Evolutionary conservation across 148 eudicot species (phyloP).

Genomic region (Cornus florida): DNA sequence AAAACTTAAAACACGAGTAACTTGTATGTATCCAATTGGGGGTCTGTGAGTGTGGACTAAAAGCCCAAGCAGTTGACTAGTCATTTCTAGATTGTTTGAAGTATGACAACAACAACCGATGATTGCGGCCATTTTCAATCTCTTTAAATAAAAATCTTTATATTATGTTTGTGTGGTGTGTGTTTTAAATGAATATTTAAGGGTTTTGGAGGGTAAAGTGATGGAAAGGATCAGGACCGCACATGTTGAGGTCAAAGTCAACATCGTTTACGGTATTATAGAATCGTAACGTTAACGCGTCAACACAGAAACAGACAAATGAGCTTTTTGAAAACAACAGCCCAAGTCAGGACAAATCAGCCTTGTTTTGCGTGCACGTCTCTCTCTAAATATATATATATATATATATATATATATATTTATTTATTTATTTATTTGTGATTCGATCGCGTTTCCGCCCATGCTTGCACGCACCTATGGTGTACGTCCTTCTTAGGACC

Average conservation of each 20-base stretch:
- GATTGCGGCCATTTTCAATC: conserved; percentile 16
- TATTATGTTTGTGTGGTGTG: too few relatives aligned
- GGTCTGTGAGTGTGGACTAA: conserved; percentile 12
- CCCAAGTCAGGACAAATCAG: conserved; percentile 31
- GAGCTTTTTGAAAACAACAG: background rate
- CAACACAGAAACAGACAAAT: conserved; percentile 13
- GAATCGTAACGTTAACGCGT: conserved; percentile 15
- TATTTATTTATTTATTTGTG: background rate
- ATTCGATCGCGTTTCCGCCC: background rate
- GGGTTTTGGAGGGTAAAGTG: too few relatives aligned
- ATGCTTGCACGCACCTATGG: background rate
- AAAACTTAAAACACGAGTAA: too few relatives aligned
- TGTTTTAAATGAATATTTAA: background rate
- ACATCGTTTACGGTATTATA: background rate
- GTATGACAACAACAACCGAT: conserved; percentile 18
- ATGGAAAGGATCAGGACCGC: conserved; percentile 9
- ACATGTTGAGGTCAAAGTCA: conserved; percentile 23
- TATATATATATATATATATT: too few relatives aligned
- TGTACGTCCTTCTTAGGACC: background rate
- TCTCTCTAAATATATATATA: background rate
- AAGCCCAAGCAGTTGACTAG: conserved; percentile 6
- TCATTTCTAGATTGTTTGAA: conserved; percentile 1
- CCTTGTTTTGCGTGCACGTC: conserved; percentile 59
- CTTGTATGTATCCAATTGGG: background rate
- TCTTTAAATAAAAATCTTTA: background rate